Percentiles rank a stretch among this genome's conserved stretches.
Evolutionary conservation across 495 filamentous ascomycete species (phyloP).

Genomic region (Thozetella sp.): DNA sequence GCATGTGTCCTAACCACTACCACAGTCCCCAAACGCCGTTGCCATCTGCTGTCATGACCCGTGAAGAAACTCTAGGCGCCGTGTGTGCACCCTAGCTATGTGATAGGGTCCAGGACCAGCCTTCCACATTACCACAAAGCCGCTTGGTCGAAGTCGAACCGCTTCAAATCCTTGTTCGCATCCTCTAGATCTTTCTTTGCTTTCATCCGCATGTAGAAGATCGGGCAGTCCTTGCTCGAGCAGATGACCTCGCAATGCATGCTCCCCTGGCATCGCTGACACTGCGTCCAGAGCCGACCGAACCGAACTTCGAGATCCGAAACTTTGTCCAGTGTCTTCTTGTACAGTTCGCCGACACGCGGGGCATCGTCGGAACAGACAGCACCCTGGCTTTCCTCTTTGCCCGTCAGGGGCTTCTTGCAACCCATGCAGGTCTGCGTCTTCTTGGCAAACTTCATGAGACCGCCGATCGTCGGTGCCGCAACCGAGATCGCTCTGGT

Average conservation of each 20-base stretch:
- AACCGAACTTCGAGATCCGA: conserved; percentile 93
- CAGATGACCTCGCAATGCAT: conserved; percentile 99
- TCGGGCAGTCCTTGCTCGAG: conserved; percentile 92
- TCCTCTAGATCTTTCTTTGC: conserved; percentile 99
- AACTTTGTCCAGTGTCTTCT: conserved; percentile 83
- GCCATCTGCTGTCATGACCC: neutral
- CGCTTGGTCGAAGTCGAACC: conserved; percentile 83
- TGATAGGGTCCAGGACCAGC: neutral
- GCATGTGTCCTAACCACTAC: no score
- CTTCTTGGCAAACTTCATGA: conserved; percentile 98
- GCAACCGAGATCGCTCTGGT: conserved; percentile 90
- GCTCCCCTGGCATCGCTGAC: conserved; percentile 95
- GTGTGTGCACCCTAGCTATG: no score
- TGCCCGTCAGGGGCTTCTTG: conserved; percentile 87
- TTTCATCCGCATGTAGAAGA: conserved; percentile 99
- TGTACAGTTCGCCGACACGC: conserved; percentile 89
- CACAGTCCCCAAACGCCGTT: no score
- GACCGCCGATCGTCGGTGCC: conserved; percentile 82
- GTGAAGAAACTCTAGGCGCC: neutral
- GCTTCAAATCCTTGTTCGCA: conserved; percentile 81
- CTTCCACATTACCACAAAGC: conserved; percentile 42
- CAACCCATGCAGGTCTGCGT: conserved; percentile 98
- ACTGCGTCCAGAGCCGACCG: conserved; percentile 95
- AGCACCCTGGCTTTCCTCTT: conserved; percentile 80
- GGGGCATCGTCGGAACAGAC: conserved; percentile 86